Conservation (phyloP, 768 basidiomycete species). For the Dacryopinax spathularia region DNA sequence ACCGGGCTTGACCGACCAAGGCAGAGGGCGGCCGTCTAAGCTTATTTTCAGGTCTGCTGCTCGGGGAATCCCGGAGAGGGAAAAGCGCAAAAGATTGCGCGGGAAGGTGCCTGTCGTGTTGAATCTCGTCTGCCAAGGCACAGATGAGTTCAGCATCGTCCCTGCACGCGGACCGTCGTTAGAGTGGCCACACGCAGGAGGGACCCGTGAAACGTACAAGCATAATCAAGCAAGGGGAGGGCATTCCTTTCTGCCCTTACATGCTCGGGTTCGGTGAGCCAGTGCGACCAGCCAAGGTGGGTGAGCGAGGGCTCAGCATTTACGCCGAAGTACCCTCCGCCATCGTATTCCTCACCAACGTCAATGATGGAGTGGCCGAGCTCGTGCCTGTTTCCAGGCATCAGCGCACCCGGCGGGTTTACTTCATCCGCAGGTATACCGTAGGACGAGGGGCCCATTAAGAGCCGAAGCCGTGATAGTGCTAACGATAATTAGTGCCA, state of each 20-base stretch:
- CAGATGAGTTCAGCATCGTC: conserved; percentile 47
- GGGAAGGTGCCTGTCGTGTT: conserved; percentile 48
- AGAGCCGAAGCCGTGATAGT: conserved; percentile 60
- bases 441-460: conserved; percentile 60
- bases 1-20: conserved; percentile 40
- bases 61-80: conserved; percentile 53
- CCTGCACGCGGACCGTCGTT: conserved; percentile 17
- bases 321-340: conserved; percentile 52
- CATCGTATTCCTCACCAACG: conserved; percentile 75
- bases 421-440: conserved; percentile 20
- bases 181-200: neutral
- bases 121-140: conserved; percentile 48
- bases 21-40: conserved; percentile 46
- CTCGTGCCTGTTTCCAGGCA: conserved; percentile 35
- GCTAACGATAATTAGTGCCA: conserved; percentile 24
- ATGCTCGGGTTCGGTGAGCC: conserved; percentile 33
- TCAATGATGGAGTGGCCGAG: conserved; percentile 67
- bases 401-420: neutral
- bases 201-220: neutral
- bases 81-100: conserved; percentile 51
- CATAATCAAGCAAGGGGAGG: neutral
- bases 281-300: conserved; percentile 53
- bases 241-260: neutral
- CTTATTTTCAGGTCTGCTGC: conserved; percentile 39
- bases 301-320: conserved; percentile 36